Conservation (phyloP, 139 green algal species). For the Mesostigma viride region DNA sequence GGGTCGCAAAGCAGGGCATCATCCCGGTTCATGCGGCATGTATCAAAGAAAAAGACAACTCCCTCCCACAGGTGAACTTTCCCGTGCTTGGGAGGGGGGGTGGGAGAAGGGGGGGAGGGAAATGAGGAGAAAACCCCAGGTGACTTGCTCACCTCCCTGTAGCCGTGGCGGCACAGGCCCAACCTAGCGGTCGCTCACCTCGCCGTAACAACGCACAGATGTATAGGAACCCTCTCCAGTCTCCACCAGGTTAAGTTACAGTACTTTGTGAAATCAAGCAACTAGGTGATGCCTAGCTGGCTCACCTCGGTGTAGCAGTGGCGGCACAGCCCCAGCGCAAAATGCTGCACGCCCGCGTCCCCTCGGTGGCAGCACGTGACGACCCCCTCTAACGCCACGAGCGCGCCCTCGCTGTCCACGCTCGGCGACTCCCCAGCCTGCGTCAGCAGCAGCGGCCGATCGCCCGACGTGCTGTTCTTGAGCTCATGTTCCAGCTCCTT, state of each 20-base stretch:
- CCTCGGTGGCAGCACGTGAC: conserved; percentile 10
- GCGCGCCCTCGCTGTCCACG: not conserved
- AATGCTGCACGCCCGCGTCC: conserved; percentile 26
- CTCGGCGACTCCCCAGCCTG: not conserved
- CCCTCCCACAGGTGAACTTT: no score
- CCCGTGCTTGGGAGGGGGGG: no score
- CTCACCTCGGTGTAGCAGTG: no score
- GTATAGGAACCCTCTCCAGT: not conserved
- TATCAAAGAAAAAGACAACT: no score
- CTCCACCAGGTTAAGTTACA: not conserved
- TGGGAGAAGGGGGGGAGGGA: no score
- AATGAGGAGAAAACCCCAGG: no score
- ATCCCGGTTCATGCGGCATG: no score
- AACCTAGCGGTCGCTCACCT: not conserved
- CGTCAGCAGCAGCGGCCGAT: no score
- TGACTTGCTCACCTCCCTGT: not conserved
- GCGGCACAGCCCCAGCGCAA: conserved; percentile 53
- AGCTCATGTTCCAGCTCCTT: conserved; percentile 32
- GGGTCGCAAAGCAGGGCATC: no score
- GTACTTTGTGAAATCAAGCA: conserved; percentile 19
- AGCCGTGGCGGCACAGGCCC: not conserved
- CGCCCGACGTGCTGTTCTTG: no score
- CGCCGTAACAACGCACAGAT: not conserved
- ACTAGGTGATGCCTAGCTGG: no score
- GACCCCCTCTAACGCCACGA: conserved; percentile 21